A percentile compares a stretch with the other conserved stretches of the same genome.
phyloP scores from a whole-genome alignment of 2,329 filamentous ascomycete species.

The Clonostachys solani region DNA sequence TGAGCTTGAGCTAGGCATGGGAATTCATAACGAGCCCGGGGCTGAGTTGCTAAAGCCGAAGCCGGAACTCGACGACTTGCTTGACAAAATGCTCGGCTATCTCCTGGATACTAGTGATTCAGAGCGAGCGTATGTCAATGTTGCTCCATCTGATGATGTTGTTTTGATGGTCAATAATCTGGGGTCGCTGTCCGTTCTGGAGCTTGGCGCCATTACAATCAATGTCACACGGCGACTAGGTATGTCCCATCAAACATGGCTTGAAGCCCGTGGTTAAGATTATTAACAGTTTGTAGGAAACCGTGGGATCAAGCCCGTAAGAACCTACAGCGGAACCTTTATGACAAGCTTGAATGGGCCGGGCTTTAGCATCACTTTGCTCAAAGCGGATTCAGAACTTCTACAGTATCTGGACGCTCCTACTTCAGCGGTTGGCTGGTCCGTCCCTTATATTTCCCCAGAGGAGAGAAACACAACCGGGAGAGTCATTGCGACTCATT shows the following conservation, averaged over 20 bases:
- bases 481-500: no score
- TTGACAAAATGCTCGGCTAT: not conserved
- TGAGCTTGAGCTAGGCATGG: not conserved
- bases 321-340: not conserved
- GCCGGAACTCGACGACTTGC: not conserved
- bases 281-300: not conserved
- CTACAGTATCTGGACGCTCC: not conserved
- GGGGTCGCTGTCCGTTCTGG: not conserved
- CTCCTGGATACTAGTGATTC: not conserved
- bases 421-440: slow-evolving; percentile 1
- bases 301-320: not conserved
- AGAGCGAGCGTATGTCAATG: not conserved
- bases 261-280: no score
- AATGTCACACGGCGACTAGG: not conserved
- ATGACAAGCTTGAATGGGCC: not conserved
- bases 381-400: not conserved
- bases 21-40: not conserved
- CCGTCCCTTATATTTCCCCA: no score
- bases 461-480: no score
- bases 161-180: not conserved
- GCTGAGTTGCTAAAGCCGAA: not conserved
- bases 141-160: not conserved
- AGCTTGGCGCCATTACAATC: not conserved
- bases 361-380: not conserved
- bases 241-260: not conserved